A percentile compares a stretch with the other conserved stretches of the same genome.
Conservation (phyloP, 2,329 filamentous ascomycete genomes). For the Aspergillus calidoustus region DNA sequence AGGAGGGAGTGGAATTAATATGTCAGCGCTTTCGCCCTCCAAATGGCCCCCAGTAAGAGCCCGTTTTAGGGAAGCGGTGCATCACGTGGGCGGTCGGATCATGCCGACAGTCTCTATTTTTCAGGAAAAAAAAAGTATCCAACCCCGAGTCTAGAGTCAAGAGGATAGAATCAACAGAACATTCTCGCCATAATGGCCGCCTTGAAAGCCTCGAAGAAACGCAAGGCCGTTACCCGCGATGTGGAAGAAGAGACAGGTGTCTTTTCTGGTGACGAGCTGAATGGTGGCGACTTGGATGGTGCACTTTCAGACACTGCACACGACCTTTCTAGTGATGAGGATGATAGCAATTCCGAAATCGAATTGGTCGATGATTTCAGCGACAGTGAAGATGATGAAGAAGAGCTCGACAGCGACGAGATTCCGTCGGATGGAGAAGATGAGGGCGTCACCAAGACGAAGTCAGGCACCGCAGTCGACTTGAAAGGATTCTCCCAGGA, state of each 20-base stretch:
- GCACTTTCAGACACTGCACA: slow-evolving; percentile 48
- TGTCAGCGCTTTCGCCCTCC: neutral
- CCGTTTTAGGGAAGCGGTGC: slow-evolving; percentile 31
- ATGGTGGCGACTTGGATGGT: slow-evolving; percentile 47
- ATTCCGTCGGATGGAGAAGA: slow-evolving; percentile 53
- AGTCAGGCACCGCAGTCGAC: slow-evolving; percentile 31
- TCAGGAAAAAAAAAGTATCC: slow-evolving; percentile 30
- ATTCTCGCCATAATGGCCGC: slow-evolving; percentile 36
- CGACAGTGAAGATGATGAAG: slow-evolving; percentile 54
- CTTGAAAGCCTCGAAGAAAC: slow-evolving; percentile 59
- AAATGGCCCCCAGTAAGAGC: slow-evolving; percentile 24
- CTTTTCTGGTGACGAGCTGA: slow-evolving; percentile 66
- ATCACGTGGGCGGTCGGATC: slow-evolving; percentile 44
- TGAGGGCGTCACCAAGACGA: slow-evolving; percentile 41
- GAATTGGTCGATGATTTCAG: slow-evolving; percentile 62
- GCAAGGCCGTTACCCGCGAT: slow-evolving; percentile 65
- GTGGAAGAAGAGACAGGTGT: slow-evolving; percentile 54
- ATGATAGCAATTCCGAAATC: slow-evolving; percentile 50
- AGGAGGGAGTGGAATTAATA: slow-evolving; percentile 11
- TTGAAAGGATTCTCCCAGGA: slow-evolving; percentile 13
- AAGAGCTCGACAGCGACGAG: slow-evolving; percentile 55
- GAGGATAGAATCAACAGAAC: slow-evolving; percentile 1
- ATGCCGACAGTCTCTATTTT: slow-evolving; percentile 9
- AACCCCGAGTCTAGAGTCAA: slow-evolving; percentile 5
- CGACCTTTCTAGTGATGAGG: slow-evolving; percentile 43